These are phyloP conservation scores for Aureobasidium sp. DNA, from an alignment of 2,329 filamentous ascomycete species.

Conservation along the genomic window DNA sequence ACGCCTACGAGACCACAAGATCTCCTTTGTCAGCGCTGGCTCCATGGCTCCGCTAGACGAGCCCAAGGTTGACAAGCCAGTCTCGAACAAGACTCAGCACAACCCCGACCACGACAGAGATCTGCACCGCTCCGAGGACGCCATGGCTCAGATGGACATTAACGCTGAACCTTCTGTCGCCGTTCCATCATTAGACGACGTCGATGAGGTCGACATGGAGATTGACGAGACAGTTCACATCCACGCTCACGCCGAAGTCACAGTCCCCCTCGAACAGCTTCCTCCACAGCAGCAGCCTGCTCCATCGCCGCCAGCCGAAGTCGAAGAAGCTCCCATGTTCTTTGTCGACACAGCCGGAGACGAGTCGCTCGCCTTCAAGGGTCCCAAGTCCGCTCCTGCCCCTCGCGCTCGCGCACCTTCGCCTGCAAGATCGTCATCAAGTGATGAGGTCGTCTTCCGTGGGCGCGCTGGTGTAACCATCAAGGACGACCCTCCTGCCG, in stretches of 20 bases:
- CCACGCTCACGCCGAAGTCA: conserved; percentile 8
- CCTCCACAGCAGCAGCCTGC: conserved; percentile 2
- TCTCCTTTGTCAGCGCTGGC: conserved; percentile 57
- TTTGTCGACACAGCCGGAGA: conserved; percentile 30
- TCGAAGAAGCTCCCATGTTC: conserved; percentile 20
- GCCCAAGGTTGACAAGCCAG: conserved; percentile 26
- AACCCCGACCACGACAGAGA: conserved; percentile 22
- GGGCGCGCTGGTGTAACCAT: conserved; percentile 38
- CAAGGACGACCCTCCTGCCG: conserved; percentile 23
- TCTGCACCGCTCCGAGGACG: conserved; percentile 24
- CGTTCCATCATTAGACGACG: conserved; percentile 16
- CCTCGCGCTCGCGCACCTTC: conserved; percentile 36
- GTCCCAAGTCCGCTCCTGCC: conserved; percentile 15
- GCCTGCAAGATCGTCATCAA: conserved; percentile 49
- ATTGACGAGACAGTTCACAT: conserved; percentile 12
- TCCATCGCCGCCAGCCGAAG: conserved; percentile 5
- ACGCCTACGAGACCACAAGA: conserved; percentile 48
- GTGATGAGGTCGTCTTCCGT: conserved; percentile 67
- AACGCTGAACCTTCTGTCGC: conserved; percentile 18
- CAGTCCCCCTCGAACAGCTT: not conserved
- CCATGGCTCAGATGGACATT: conserved; percentile 28
- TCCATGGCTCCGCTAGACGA: conserved; percentile 32
- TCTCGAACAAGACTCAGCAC: conserved; percentile 22
- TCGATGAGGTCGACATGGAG: conserved; percentile 15
- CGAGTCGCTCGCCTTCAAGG: conserved; percentile 20